Conservation (phyloP, 73 alveolate genomes). For the Stentor coeruleus region DNA sequence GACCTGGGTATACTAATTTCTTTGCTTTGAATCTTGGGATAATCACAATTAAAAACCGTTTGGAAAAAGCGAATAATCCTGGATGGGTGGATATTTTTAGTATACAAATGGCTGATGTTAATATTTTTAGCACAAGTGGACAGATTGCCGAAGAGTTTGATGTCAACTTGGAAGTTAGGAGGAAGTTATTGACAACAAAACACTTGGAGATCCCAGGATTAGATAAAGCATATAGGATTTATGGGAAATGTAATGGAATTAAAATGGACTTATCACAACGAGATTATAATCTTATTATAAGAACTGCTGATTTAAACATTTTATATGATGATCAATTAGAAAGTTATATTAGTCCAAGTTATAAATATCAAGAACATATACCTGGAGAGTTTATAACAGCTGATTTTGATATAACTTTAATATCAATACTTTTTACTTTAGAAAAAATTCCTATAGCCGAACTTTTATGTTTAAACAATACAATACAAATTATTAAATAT, state of each 20-base stretch:
- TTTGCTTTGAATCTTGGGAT: neutral
- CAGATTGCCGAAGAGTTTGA: conserved; percentile 1
- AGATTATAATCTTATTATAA: neutral
- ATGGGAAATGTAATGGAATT: neutral
- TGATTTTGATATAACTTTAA: neutral
- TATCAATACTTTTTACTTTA: neutral
- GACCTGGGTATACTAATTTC: neutral
- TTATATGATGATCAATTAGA: neutral
- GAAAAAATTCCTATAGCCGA: neutral
- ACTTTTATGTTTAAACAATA: neutral
- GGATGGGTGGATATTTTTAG: conserved; percentile 14
- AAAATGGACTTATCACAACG: neutral
- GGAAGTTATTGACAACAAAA: neutral
- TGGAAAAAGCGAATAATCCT: neutral
- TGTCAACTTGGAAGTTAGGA: neutral
- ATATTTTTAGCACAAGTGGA: neutral
- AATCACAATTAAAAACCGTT: neutral
- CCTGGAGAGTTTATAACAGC: neutral
- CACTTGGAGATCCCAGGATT: neutral
- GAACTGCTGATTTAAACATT: neutral
- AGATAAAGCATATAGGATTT: neutral
- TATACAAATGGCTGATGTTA: neutral
- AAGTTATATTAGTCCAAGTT: neutral
- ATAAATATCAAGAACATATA: neutral
- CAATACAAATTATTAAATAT: neutral